A percentile compares a stretch with the other conserved stretches of the same genome.
Evolutionary conservation across 148 eudicot genomes (phyloP).

Genomic region (Amaranthus cruentus): DNA sequence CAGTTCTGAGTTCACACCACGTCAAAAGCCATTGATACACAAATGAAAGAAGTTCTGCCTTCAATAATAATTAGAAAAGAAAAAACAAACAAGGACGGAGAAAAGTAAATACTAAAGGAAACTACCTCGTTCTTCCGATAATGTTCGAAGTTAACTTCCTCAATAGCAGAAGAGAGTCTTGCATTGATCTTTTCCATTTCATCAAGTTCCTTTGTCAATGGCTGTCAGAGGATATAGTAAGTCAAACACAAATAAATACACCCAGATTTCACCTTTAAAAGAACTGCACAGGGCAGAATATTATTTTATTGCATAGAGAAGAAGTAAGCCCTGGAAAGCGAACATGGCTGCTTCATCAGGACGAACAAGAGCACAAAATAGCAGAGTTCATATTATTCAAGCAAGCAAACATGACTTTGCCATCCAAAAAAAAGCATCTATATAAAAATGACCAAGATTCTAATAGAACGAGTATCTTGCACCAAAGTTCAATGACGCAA

Average conservation of each 20-base stretch:
- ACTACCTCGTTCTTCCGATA: constrained; percentile 85
- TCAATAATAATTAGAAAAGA: not conserved
- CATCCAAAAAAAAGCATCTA: not conserved
- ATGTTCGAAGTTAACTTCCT: constrained; percentile 85
- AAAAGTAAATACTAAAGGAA: not conserved
- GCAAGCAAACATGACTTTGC: not conserved
- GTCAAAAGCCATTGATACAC: not conserved
- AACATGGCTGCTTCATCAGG: not conserved
- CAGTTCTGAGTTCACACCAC: not conserved
- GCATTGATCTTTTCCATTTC: constrained; percentile 84
- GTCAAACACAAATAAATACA: not conserved
- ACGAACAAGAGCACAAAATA: not conserved
- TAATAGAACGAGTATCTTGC: not conserved
- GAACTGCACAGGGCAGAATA: not conserved
- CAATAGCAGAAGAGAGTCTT: constrained; percentile 82
- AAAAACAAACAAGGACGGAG: not conserved
- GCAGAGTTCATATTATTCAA: not conserved
- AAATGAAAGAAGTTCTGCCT: not conserved
- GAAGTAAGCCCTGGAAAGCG: not conserved
- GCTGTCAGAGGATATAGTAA: constrained; percentile 13
- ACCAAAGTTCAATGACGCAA: too few species aligned
- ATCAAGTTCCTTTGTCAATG: constrained; percentile 71
- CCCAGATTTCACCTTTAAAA: not conserved
- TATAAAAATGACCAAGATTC: not conserved
- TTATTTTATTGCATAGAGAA: not conserved